Evolutionary conservation across 805 yeast genomes (phyloP).

Genomic region (Candida adriatica): DNA sequence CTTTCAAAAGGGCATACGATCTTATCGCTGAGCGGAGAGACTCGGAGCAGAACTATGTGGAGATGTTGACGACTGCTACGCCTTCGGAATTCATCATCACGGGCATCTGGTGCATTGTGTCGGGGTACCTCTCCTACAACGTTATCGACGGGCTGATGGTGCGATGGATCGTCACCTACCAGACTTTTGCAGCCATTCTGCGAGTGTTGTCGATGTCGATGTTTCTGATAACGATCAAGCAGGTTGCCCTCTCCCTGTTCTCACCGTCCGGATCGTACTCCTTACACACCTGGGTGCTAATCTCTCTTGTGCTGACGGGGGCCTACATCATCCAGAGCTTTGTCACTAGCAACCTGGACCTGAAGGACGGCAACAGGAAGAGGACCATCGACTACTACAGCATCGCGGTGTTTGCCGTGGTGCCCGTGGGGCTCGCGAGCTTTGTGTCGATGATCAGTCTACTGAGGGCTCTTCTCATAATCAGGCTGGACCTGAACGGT

Average conservation of each 20-base stretch:
- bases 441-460: conserved; percentile 87
- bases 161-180: conserved; percentile 89
- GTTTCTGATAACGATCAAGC: conserved; percentile 62
- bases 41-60: conserved; percentile 3
- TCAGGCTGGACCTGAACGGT: conserved; percentile 52
- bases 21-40: conserved; percentile 1
- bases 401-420: conserved; percentile 92
- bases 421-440: conserved; percentile 95
- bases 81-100: conserved; percentile 76
- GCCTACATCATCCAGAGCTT: conserved; percentile 83
- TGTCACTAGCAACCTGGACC: conserved; percentile 67
- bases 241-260: conserved; percentile 57
- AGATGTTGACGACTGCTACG: conserved; percentile 46
- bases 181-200: conserved; percentile 80
- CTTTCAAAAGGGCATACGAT: conserved; percentile 26
- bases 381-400: conserved; percentile 82
- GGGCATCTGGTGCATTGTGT: conserved; percentile 89
- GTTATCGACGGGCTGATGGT: conserved; percentile 86
- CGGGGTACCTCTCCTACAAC: conserved; percentile 77
- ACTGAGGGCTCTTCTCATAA: conserved; percentile 64
- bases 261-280: conserved; percentile 68
- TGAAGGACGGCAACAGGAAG: conserved; percentile 25
- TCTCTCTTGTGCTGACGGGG: conserved; percentile 76
- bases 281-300: conserved; percentile 85
- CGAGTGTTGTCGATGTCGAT: conserved; percentile 81